phyloP scores from a whole-genome alignment of 768 basidiomycete species.

The Macrolepiota fuliginosa region DNA sequence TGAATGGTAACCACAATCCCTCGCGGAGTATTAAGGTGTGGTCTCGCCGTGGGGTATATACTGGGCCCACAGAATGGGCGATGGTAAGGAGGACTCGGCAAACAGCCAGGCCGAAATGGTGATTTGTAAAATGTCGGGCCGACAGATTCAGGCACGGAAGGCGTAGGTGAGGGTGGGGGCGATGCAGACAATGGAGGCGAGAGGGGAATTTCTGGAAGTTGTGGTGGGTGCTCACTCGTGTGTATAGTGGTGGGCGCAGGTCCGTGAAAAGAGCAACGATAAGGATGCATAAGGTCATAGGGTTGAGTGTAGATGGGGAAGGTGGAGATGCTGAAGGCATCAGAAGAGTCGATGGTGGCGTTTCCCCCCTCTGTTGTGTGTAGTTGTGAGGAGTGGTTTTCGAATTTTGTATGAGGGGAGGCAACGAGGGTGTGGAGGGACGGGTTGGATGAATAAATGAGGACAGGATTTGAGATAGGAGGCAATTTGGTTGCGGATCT shows the following conservation, averaged over 20 bases:
- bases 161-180: neutral
- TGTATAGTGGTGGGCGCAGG: neutral
- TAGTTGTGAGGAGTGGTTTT: neutral
- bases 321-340: constrained; percentile 13
- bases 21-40: constrained; percentile 1
- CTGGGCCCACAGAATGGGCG: constrained; percentile 15
- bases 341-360: neutral
- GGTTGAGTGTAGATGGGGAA: constrained; percentile 15
- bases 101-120: neutral
- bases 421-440: neutral
- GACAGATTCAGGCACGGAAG: neutral
- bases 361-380: neutral
- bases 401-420: neutral
- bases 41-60: constrained; percentile 6
- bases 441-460: neutral
- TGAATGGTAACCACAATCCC: constrained; percentile 20
- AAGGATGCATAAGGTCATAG: neutral
- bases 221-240: neutral
- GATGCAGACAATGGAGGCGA: neutral
- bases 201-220: neutral
- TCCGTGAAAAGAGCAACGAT: neutral
- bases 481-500: neutral
- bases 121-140: neutral
- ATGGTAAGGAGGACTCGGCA: neutral
- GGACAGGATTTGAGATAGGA: neutral